A percentile compares a stretch with the other conserved stretches of the same genome.
Conservation (phyloP, 2,329 filamentous ascomycete species). For the Cladosporium sp. region DNA sequence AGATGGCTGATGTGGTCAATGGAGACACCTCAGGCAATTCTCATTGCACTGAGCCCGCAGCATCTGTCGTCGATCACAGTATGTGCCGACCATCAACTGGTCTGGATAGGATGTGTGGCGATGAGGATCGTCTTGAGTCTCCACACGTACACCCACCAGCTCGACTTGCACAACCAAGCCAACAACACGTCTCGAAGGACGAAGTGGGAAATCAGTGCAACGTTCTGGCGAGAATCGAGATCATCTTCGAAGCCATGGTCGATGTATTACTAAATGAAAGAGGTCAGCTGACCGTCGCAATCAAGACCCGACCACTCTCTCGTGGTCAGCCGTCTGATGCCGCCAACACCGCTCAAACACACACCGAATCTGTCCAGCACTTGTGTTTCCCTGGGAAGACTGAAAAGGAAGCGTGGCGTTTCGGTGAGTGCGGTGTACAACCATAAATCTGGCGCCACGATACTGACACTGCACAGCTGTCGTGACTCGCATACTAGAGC, state of each 20-base stretch:
- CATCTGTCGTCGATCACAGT: not conserved
- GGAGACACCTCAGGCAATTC: not conserved
- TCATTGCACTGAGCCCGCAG: not conserved
- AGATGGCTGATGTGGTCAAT: not conserved
- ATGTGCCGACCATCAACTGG: not conserved
- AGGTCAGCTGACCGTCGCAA: slow-evolving; percentile 50
- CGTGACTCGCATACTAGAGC: slow-evolving; percentile 55
- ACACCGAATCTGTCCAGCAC: slow-evolving; percentile 9
- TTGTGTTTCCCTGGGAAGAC: slow-evolving; percentile 57
- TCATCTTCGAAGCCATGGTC: slow-evolving; percentile 54
- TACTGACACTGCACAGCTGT: slow-evolving; percentile 44
- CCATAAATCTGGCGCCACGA: not conserved
- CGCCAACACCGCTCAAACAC: not conserved
- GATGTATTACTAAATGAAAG: slow-evolving; percentile 50
- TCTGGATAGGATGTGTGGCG: not conserved
- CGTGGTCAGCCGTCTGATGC: slow-evolving; percentile 39
- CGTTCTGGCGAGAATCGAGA: slow-evolving; percentile 57
- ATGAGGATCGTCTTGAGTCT: not conserved
- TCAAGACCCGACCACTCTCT: slow-evolving; percentile 39
- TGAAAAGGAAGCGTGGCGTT: slow-evolving; percentile 59
- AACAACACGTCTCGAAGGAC: not conserved
- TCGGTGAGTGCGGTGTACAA: slow-evolving; percentile 41
- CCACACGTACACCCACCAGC: not conserved
- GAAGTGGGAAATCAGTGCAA: not conserved
- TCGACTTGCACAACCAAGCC: not conserved